A percentile compares a stretch with the other conserved stretches of the same genome.
Conservation (phyloP, 257 asterid genomes). For the Solanum sejunctum region DNA sequence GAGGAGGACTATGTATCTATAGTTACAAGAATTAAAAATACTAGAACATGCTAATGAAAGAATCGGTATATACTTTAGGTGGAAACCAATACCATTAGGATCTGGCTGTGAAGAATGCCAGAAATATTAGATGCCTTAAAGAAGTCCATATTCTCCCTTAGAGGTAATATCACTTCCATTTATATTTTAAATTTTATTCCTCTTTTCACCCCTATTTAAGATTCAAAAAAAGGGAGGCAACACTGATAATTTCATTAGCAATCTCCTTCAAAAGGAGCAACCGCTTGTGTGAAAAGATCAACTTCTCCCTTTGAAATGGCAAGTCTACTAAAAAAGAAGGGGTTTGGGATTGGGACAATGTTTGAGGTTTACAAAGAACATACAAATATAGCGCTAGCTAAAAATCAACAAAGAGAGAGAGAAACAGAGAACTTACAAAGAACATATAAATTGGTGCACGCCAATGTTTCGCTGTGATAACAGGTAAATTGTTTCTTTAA, state of each 20-base stretch:
- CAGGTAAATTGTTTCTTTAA: too few relatives aligned
- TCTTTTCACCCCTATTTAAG: not conserved
- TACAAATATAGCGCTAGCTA: not conserved
- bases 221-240: not conserved
- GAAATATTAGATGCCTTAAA: not conserved
- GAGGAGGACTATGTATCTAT: too few relatives aligned
- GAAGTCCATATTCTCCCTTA: not conserved
- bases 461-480: slow-evolving; percentile 11
- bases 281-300: not conserved
- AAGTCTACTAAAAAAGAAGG: too few relatives aligned
- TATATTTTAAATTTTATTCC: not conserved
- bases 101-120: not conserved
- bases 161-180: too few relatives aligned
- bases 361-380: too few relatives aligned
- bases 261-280: not conserved
- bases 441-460: slow-evolving; percentile 14
- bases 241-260: not conserved
- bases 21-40: not conserved
- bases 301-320: too few relatives aligned
- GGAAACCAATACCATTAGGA: not conserved
- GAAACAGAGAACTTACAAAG: slow-evolving; percentile 21
- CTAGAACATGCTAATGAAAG: not conserved
- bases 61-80: not conserved
- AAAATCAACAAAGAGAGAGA: not conserved
- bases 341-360: too few relatives aligned